Conservation (phyloP, 2,329 filamentous ascomycete species). For the Calonectria pseudoreteaudii region DNA sequence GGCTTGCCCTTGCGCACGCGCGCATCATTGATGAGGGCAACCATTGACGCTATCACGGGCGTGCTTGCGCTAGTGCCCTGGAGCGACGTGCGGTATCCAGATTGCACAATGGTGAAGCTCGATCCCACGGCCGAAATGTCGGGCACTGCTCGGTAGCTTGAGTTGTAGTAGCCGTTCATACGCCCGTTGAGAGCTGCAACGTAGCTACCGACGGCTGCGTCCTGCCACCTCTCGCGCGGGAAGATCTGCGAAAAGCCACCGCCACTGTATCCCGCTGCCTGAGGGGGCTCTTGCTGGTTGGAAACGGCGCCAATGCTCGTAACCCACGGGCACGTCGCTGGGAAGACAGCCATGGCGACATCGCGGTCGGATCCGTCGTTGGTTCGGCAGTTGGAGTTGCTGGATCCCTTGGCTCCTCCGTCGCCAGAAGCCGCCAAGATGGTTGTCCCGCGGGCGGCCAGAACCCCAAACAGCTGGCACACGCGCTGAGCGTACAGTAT, state of each 20-base stretch:
- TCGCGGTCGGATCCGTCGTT: slow-evolving; percentile 69
- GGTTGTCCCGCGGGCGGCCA: slow-evolving; percentile 64
- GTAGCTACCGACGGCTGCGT: slow-evolving; percentile 53
- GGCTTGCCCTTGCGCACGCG: slow-evolving; percentile 61
- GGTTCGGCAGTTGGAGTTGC: slow-evolving; percentile 64
- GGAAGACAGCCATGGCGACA: slow-evolving; percentile 72
- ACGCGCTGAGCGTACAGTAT: slow-evolving; percentile 62
- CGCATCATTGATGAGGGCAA: slow-evolving; percentile 67
- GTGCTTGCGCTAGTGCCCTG: slow-evolving; percentile 64
- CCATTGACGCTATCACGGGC: slow-evolving; percentile 65
- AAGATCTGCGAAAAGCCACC: slow-evolving; percentile 68
- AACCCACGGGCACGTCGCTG: slow-evolving; percentile 75
- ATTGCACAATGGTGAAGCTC: slow-evolving; percentile 59
- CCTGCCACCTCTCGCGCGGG: slow-evolving; percentile 58
- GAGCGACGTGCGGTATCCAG: slow-evolving; percentile 43
- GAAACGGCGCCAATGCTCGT: slow-evolving; percentile 73
- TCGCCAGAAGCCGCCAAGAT: slow-evolving; percentile 65
- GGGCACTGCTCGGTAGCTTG: slow-evolving; percentile 60
- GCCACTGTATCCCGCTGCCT: slow-evolving; percentile 58
- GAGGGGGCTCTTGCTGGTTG: slow-evolving; percentile 51
- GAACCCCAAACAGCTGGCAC: slow-evolving; percentile 64
- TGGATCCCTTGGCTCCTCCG: slow-evolving; percentile 57
- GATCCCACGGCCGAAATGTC: slow-evolving; percentile 68
- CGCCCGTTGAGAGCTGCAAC: slow-evolving; percentile 53
- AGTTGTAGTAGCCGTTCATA: slow-evolving; percentile 59